These are phyloP conservation scores for Asclepias syriaca DNA, from an alignment of 257 asterid species.

Conservation along the genomic window DNA sequence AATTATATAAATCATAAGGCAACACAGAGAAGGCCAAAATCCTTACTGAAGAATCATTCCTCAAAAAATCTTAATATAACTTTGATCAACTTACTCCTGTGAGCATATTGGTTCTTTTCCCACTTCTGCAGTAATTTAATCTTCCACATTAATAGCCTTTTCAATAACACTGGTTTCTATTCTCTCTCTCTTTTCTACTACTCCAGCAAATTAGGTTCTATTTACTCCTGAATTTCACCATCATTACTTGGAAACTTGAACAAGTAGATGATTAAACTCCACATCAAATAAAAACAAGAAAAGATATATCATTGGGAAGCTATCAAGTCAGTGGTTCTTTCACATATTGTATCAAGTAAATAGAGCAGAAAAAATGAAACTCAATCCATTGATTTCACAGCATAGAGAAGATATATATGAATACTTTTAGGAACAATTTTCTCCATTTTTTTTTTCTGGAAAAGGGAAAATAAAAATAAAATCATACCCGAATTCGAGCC, in stretches of 20 bases:
- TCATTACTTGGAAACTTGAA: neutral
- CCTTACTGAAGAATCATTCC: neutral
- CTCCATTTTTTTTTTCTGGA: no score
- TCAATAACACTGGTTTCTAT: no score
- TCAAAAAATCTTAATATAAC: neutral
- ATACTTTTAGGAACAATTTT: no score
- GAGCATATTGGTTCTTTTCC: neutral
- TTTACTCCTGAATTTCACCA: neutral
- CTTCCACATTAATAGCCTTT: neutral
- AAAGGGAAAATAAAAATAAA: neutral
- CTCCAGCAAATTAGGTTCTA: no score
- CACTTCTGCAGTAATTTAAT: neutral
- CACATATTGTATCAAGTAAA: neutral
- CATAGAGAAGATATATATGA: neutral
- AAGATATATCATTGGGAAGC: neutral
- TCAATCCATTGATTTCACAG: neutral
- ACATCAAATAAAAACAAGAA: neutral
- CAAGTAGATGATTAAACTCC: neutral
- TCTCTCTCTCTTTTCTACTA: neutral
- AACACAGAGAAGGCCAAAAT: neutral
- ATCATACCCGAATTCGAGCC: conserved; percentile 72
- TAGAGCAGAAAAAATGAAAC: neutral
- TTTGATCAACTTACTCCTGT: neutral
- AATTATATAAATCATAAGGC: neutral
- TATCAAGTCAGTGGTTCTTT: neutral